Evolutionary conservation across 2,329 filamentous ascomycete species (phyloP).

Genomic region (Diaporthe sp.): DNA sequence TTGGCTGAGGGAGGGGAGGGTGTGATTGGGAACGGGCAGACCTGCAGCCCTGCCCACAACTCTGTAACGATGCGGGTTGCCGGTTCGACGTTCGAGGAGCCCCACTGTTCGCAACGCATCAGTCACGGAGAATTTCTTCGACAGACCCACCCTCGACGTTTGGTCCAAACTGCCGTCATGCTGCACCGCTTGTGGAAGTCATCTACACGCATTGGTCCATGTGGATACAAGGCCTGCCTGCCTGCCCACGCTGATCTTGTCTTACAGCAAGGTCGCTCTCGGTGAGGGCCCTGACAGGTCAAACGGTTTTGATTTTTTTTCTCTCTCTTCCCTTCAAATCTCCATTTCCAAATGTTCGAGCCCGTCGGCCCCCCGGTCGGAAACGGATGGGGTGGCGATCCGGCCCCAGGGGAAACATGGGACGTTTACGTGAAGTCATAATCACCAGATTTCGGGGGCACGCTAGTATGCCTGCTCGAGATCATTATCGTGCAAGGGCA

Average conservation of each 20-base stretch:
- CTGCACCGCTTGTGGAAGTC: neutral
- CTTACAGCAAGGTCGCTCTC: slow-evolving; percentile 9
- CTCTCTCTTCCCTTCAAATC: neutral
- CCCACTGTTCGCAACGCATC: neutral
- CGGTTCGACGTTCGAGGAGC: slow-evolving; percentile 5
- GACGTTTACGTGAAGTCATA: slow-evolving; percentile 11
- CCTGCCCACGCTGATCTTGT: neutral
- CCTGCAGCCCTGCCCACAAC: slow-evolving; percentile 9
- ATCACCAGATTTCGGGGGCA: slow-evolving; percentile 24
- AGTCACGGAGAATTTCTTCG: slow-evolving; percentile 12
- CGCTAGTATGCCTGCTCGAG: slow-evolving; percentile 18
- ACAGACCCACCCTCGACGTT: slow-evolving; percentile 6
- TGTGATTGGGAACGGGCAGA: neutral
- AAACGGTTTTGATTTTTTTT: neutral
- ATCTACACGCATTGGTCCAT: neutral
- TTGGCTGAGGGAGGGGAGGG: slow-evolving; percentile 1
- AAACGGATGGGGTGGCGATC: slow-evolving; percentile 22
- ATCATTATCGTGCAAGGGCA: neutral
- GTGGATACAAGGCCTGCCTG: neutral
- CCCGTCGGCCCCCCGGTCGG: slow-evolving; percentile 5
- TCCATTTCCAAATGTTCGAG: neutral
- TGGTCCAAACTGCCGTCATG: slow-evolving; percentile 17
- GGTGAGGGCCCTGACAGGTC: slow-evolving; percentile 12
- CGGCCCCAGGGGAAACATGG: slow-evolving; percentile 19
- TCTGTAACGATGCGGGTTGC: slow-evolving; percentile 20